A percentile compares a stretch with the other conserved stretches of the same genome.
Conservation (phyloP, 176 grass and related monocot genomes). For the Ensete glaucum region DNA sequence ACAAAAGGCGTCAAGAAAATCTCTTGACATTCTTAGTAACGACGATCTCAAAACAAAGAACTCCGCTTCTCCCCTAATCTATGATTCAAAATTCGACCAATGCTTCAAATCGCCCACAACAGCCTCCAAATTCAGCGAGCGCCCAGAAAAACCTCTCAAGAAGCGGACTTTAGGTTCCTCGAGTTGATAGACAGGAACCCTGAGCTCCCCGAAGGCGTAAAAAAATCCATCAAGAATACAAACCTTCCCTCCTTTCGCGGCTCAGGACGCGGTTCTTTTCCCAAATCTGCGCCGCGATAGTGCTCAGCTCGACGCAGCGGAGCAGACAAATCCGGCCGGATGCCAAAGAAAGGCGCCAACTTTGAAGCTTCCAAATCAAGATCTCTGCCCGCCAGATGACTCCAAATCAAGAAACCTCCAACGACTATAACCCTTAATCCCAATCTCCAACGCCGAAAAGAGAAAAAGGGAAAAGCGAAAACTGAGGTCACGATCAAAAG, state of each 20-base stretch:
- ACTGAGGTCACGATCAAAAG: background rate
- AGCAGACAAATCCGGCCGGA: background rate
- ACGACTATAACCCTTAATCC: background rate
- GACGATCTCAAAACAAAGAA: background rate
- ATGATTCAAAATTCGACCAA: background rate
- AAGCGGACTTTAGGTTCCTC: background rate
- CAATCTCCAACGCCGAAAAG: background rate
- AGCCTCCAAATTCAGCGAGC: background rate
- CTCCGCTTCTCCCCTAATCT: background rate
- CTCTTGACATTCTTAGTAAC: background rate
- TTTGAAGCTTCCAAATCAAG: background rate
- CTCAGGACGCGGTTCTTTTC: too few species aligned
- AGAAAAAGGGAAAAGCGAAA: background rate
- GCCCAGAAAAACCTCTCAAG: background rate
- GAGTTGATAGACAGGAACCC: background rate
- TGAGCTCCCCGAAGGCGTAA: background rate
- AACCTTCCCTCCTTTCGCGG: background rate
- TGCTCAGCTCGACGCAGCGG: background rate
- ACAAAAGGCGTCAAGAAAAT: background rate
- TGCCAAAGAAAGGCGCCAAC: background rate
- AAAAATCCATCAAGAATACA: background rate
- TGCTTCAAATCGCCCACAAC: background rate
- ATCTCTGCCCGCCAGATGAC: conserved; percentile 5
- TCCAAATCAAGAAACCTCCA: conserved; percentile 13
- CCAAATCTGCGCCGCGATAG: background rate